These are phyloP conservation scores for Suillus alpinus DNA, from an alignment of 768 basidiomycete species.

Conservation along the genomic window DNA sequence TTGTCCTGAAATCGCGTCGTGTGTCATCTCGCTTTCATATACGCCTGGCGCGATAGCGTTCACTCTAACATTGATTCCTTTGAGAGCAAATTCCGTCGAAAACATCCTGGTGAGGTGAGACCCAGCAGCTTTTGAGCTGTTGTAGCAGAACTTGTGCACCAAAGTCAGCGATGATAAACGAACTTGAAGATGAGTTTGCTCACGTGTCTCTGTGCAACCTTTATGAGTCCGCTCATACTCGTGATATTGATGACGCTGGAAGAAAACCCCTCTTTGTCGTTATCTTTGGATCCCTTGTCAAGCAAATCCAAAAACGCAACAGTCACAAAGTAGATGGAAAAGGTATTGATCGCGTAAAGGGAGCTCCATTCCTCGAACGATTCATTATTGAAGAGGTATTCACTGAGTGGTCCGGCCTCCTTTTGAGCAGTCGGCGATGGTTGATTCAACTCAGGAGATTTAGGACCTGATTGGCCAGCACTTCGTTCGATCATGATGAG, in stretches of 20 bases:
- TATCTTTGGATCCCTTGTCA: slow-evolving; percentile 65
- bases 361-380: slow-evolving; percentile 60
- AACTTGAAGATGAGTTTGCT: slow-evolving; percentile 22
- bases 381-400: slow-evolving; percentile 69
- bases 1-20: slow-evolving; percentile 42
- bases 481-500: slow-evolving; percentile 33
- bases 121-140: slow-evolving; percentile 76
- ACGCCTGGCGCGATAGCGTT: slow-evolving; percentile 76
- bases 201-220: slow-evolving; percentile 75
- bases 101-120: slow-evolving; percentile 74
- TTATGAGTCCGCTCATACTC: slow-evolving; percentile 70
- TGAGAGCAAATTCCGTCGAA: slow-evolving; percentile 71
- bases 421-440: slow-evolving; percentile 55
- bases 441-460: slow-evolving; percentile 54
- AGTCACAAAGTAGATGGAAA: slow-evolving; percentile 74
- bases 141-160: slow-evolving; percentile 66
- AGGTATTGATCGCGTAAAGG: slow-evolving; percentile 65
- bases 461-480: slow-evolving; percentile 73
- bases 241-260: slow-evolving; percentile 76
- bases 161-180: background rate
- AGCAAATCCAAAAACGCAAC: slow-evolving; percentile 75
- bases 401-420: slow-evolving; percentile 62
- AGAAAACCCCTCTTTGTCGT: slow-evolving; percentile 43
- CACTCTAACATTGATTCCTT: slow-evolving; percentile 65
- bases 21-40: slow-evolving; percentile 75